phyloP scores from a whole-genome alignment of 805 yeast species.

The Lipomyces oligophaga region DNA sequence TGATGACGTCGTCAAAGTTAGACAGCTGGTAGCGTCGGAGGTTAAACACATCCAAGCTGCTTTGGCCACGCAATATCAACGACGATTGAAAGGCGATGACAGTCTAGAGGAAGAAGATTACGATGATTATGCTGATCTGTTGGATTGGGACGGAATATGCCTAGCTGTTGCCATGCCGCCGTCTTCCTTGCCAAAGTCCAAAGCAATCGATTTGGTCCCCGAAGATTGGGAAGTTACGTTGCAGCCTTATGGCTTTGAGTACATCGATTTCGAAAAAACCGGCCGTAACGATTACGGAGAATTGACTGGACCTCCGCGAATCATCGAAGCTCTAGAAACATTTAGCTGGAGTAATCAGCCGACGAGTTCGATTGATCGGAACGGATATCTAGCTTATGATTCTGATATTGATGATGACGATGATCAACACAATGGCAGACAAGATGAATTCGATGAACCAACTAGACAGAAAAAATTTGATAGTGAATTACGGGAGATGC shows the following conservation, averaged over 20 bases:
- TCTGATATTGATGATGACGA: conserved; percentile 5
- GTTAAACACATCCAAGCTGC: conserved; percentile 20
- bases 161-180: conserved; percentile 24
- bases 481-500: conserved; percentile 24
- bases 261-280: conserved; percentile 24
- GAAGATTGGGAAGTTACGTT: conserved; percentile 26
- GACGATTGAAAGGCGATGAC: conserved; percentile 31
- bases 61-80: conserved; percentile 6
- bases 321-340: conserved; percentile 35
- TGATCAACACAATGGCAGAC: conserved; percentile 5
- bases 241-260: conserved; percentile 33
- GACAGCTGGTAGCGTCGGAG: conserved; percentile 14
- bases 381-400: conserved; percentile 10
- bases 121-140: conserved; percentile 8
- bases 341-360: conserved; percentile 12
- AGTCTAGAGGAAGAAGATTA: conserved; percentile 30
- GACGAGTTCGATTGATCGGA: not conserved
- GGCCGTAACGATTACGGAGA: conserved; percentile 29
- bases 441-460: conserved; percentile 13
- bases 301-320: conserved; percentile 31
- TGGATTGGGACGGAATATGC: conserved; percentile 28
- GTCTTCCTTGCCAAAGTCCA: not conserved
- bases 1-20: conserved; percentile 16
- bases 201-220: conserved; percentile 7
- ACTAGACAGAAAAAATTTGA: too few species aligned